Conservation (phyloP, 2,329 filamentous ascomycete genomes). For the Sclerotinia sclerotiorum region DNA sequence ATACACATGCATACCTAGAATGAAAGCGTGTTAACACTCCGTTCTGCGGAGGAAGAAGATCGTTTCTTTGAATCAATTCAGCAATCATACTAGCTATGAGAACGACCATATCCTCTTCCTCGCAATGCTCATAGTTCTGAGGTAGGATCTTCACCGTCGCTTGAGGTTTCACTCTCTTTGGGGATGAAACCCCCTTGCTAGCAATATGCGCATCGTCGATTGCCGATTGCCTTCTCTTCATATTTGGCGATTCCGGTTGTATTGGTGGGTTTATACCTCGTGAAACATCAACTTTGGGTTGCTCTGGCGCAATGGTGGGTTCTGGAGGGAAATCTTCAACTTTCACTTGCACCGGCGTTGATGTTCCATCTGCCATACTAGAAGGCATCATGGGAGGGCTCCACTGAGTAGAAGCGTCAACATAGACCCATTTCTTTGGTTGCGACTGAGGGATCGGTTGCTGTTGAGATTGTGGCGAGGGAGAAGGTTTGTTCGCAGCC, state of each 20-base stretch:
- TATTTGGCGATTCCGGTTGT: slow-evolving; percentile 38
- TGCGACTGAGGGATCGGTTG: slow-evolving; percentile 28
- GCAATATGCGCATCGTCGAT: slow-evolving; percentile 18
- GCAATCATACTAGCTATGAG: slow-evolving; percentile 94
- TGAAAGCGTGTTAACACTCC: slow-evolving; percentile 92
- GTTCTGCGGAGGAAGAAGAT: slow-evolving; percentile 78
- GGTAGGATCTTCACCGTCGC: slow-evolving; percentile 62
- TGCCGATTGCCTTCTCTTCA: slow-evolving; percentile 40
- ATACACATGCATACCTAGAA: slow-evolving; percentile 63
- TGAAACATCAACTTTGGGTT: slow-evolving; percentile 1
- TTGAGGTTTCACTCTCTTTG: slow-evolving; percentile 55
- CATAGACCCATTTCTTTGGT: slow-evolving; percentile 29
- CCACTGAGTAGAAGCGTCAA: slow-evolving; percentile 39
- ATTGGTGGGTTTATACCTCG: slow-evolving; percentile 34
- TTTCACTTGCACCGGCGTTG: slow-evolving; percentile 22
- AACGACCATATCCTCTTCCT: slow-evolving; percentile 82
- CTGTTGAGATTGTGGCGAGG: slow-evolving; percentile 24
- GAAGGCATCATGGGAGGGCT: slow-evolving; percentile 34
- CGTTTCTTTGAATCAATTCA: slow-evolving; percentile 91
- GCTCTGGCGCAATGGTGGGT: slow-evolving; percentile 12
- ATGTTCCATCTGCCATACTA: slow-evolving; percentile 26
- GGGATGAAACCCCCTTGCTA: slow-evolving; percentile 9
- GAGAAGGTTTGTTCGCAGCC: slow-evolving; percentile 29
- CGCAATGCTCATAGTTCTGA: slow-evolving; percentile 74
- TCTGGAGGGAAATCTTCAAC: background rate